Evolutionary conservation across 202 grass and related monocot genomes (phyloP), one percentile per base, ranked within the genome.

Genomic region (Hordeum pubiflorum): DNA sequence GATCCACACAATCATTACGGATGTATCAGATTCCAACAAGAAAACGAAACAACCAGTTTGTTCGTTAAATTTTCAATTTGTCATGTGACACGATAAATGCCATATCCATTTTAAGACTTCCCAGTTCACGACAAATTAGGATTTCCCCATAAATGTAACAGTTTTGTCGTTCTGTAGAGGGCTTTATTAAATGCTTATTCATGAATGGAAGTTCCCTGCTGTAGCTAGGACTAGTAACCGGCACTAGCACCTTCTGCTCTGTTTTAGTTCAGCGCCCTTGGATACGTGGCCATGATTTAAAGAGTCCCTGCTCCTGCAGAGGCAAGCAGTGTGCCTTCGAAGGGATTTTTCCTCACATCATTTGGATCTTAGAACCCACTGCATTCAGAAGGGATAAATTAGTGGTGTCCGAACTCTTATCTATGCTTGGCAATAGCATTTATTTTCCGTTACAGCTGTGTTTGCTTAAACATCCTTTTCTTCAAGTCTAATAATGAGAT

Each of bases 181-280:
- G 10, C 10, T 23, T 34, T 77, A 55, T 31, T 76, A 81, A 67
- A 76, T 58, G 58, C 20, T 67, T 50, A 74, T 79, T 79, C 69
- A 74, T 75, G 3, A 38, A 60, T 39, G 1, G 31, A 67, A 79
- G 21, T 79, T 69, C 59, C 69, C 9, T 13, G 15, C 54, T 63
- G 11, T 70, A 62, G 34, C 23, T 52, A 52, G 46, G 5, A 18
- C 5, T 7, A 17, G 46, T 52, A 52, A 52, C 46, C 5, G 5
- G 46, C 46, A 52, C 0, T 18, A 52, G 46, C 46, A 52, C 15
- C 15, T 0, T 18, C 0, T 52, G 5, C 5, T 52, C 46, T 52
- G 46, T 52, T 52, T 52, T 18, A 2, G 46, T 18, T 52, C 46
- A 52, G 48, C 17, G 6, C 6, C 48, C 2, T 3, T 54, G 48